Evolutionary conservation across 305 asterid species (phyloP), one percentile per base, ranked within the genome.

Genomic region (Salvia sclarea): DNA sequence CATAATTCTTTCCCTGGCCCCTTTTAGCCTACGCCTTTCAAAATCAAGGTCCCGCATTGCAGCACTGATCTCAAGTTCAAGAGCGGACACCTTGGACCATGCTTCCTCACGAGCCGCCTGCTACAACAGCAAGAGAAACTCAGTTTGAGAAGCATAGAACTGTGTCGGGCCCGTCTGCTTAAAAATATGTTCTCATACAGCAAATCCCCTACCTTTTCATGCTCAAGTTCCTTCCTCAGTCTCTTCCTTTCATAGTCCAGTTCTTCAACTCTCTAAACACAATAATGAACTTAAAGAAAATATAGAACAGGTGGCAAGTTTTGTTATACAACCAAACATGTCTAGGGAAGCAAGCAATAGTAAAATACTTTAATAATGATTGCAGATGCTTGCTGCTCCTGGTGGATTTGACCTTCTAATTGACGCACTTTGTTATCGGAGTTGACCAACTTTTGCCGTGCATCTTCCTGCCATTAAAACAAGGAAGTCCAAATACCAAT

Each of bases 101-200:
- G 98, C 98, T 81, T 95, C 99, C 86, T 95, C 99, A 73, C 96
- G 90, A 69, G 96, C 96, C 25, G 96, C 89, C 99, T 94, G 96
- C 99, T 94, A 94, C 84, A 87, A 78, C 90, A 79, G 76, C 83
- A 84, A 77, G 68, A 75, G 71, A 78, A 76, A 71, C 78, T 76
- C 85, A 84, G 84, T 82, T 83, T 66, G 76, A 76, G 66, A 70
- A 38, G 48, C 48, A 67, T 56, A 50, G 43, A 73, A 76, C 71
- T 66, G 22, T 33, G 57, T 69, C 16, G 22, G 48, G 33, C 53
- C 50, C 47, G 8, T 43, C 37, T 59, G 10, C 33, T 44, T 8
- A 8, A 47, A 53, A 59, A 45, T 21, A 43, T 22, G 35, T 45
- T 61, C 50, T 52, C 53, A 63, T 75, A 77, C 68, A 37, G 70